These are phyloP conservation scores for Aspergillus sp. DNA, from an alignment of 2,329 filamentous ascomycete species.

Conservation along the genomic window DNA sequence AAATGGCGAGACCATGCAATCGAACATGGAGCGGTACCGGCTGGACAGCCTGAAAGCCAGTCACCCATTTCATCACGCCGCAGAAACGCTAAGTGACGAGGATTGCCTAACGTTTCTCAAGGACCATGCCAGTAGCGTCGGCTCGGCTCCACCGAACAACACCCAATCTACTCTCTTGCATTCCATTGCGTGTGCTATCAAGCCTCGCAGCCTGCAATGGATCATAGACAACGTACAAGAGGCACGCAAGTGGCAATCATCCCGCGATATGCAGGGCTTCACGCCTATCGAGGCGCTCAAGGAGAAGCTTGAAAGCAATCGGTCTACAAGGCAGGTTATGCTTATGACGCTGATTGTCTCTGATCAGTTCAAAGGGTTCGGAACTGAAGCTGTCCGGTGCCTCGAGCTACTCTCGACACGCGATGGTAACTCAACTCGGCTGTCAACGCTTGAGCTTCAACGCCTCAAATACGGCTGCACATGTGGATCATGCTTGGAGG, in stretches of 20 bases:
- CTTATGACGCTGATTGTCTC: too few relatives aligned
- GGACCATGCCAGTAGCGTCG: not conserved
- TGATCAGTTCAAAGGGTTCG: not conserved
- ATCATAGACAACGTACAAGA: not conserved
- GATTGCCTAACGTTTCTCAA: not conserved
- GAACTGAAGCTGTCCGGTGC: not conserved
- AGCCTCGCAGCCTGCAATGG: not conserved
- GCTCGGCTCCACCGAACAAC: not conserved
- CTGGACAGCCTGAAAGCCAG: not conserved
- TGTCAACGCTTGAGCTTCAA: not conserved
- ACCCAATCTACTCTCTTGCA: not conserved
- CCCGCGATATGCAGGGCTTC: not conserved
- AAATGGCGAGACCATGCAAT: not conserved
- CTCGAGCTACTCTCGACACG: not conserved
- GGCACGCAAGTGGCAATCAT: not conserved
- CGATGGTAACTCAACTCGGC: too few relatives aligned
- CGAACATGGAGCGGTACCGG: not conserved
- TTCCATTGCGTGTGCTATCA: not conserved
- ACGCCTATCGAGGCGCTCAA: not conserved
- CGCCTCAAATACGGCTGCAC: not conserved
- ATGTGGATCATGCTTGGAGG: too few relatives aligned
- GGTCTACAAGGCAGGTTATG: too few relatives aligned
- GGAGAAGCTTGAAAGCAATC: not conserved
- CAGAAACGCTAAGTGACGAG: not conserved
- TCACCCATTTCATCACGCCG: not conserved